Base-by-base conservation (phyloP, 768 basidiomycete species). In the Russula olivacea region DNA sequence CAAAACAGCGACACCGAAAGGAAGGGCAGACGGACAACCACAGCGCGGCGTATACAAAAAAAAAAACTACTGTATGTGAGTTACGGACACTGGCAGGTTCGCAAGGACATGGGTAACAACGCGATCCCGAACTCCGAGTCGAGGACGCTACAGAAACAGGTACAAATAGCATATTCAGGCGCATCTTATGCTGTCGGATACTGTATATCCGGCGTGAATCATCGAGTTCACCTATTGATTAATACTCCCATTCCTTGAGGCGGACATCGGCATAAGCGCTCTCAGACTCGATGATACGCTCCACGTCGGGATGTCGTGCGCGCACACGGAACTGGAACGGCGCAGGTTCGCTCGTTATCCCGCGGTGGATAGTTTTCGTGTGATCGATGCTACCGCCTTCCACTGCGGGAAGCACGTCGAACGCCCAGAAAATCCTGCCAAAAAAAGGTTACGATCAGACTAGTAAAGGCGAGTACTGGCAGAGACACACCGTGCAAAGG, bases 391-490 rank as follows among this genome's bases (percentile, higher is more conserved):
- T n/a, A 12, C 52, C 23, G 15, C 45, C 50, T 2, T 50, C 64
- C 0, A 25, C 17, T 8, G 47, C 58, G 8, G 62, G 66, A 21
- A 49, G 23, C 2, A 69, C 38, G 45, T 69, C 61, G 58, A 68
- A 68, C 8, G 65, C 68, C 69, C 66, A 69, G n/a, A 69, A 34
- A 21, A 69, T 34, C 45, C 55, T 62, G 30, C 21, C 4, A 12
- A 43, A 25, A 49, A n/a, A 51, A 5, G 14, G 3, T 28, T 12
- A 21, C 32, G 41, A n/a, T 62, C 36, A 10, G 1, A 12, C 54
- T 5, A 63, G 25, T 5, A 28, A 1, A 45, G 7, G 41, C 41
- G 41, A 43, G 28, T 28, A 28, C 28, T 28, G 30, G 4, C 30
- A 30, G 30, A 30, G 12, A 61, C 65, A 43, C 9, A 63, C 66